Evolutionary conservation across 768 basidiomycete species (phyloP), one percentile per base, ranked within the genome.

Genomic region (Suillus weaverae): DNA sequence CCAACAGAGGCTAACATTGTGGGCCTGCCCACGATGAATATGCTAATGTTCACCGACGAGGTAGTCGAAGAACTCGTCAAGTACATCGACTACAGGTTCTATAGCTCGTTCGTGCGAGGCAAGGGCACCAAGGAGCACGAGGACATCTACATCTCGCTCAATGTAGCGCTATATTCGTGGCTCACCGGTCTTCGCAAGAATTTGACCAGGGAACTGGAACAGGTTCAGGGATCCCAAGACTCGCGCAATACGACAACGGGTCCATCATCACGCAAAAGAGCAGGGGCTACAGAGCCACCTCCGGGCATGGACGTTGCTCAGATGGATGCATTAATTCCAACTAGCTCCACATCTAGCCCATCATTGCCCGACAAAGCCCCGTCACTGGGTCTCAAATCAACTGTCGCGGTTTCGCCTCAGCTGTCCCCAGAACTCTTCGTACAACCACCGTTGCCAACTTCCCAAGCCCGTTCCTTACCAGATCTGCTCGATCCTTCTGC

Each of bases 121-220:
- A 79, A 81, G 64, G 84, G 82, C 32, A 78, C 80, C 75, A 78
- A 81, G 68, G 84, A 86, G 59, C 80, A 83, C 36, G 89, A 92
- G 68, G 90, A 92, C 68, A 92, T 95, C 62, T 94, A 89, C 74
- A 92, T 95, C 75, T 89, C 91, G 4, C 81, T 95, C 68, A 94
- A 95, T 78, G 86, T 93, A 71, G 84, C 89, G 0, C 79, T 94
- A 2, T 94, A 94, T 71, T 85, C 90, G 10, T 93, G 91, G 91
- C 83, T 94, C 53, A 91, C 90, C 1, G 75, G 89, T 30, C 81
- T 93, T 46, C 86, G 90, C 64, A 93, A 91, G 75, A 91, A 86
- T 65, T 77, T 93, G 69, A 81, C 87, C 16, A 80, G 89, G 62
- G 93, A 94, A 72, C 85, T 94, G 84, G 90, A 91, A 30, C 89